Evolutionary conservation across 148 eudicot genomes (phyloP).

Genomic region (Rhododendron kiyosumense): DNA sequence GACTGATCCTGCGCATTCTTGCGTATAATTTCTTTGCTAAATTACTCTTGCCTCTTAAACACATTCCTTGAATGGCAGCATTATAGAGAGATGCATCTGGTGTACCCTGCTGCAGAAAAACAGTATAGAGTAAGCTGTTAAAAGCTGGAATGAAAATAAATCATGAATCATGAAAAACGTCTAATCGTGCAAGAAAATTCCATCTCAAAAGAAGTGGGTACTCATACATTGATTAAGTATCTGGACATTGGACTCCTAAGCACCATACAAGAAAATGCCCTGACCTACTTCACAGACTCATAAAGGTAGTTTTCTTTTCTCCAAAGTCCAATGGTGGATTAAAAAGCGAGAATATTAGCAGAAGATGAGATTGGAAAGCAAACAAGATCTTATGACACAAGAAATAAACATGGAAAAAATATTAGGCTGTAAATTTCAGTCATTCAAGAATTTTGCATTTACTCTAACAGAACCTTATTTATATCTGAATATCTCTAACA

Average conservation of each 20-base stretch:
- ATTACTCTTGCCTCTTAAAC: slow-evolving; percentile 37
- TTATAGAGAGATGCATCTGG: slow-evolving; percentile 59
- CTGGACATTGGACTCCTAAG: background rate
- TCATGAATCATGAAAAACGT: background rate
- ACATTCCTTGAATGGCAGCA: slow-evolving; percentile 64
- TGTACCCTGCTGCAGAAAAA: slow-evolving; percentile 25
- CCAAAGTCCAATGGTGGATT: background rate
- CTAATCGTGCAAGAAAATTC: background rate
- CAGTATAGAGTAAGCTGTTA: background rate
- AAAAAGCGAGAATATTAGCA: background rate
- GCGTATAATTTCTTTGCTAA: slow-evolving; percentile 41
- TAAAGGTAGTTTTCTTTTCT: background rate
- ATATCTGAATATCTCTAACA: background rate
- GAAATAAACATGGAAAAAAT: background rate
- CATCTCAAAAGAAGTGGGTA: background rate
- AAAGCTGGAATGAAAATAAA: background rate
- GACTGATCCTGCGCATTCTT: slow-evolving; percentile 40
- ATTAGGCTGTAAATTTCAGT: background rate
- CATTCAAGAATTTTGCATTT: background rate
- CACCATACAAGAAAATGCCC: background rate
- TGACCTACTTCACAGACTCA: background rate
- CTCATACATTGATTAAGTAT: background rate
- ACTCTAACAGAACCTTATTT: background rate
- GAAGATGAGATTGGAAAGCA: background rate
- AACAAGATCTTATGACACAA: background rate